These are phyloP conservation scores for Ballota nigra DNA, from an alignment of 257 asterid genomes.

Conservation along the genomic window DNA sequence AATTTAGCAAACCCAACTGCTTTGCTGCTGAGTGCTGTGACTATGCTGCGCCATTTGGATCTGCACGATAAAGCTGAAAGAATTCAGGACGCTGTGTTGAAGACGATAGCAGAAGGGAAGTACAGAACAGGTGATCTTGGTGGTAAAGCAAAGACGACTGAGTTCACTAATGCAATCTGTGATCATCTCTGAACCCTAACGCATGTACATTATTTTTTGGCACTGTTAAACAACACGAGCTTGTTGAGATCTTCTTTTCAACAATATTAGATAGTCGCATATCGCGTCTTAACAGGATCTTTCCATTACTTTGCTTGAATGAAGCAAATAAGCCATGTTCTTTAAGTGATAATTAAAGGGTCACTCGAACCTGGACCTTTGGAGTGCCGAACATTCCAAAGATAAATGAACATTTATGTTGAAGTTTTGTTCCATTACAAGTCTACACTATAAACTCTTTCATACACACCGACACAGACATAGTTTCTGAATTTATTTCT, in stretches of 20 bases:
- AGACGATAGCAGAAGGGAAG: conserved; percentile 87
- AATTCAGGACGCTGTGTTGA: conserved; percentile 77
- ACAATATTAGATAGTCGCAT: neutral
- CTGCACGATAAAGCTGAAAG: conserved; percentile 77
- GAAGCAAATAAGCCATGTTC: conserved; percentile 28
- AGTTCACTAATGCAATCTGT: conserved; percentile 83
- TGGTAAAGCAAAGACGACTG: conserved; percentile 74
- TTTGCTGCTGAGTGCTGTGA: conserved; percentile 77
- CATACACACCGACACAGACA: too few species aligned
- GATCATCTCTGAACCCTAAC: conserved; percentile 51
- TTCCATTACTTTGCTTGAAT: conserved; percentile 22
- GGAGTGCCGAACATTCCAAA: neutral
- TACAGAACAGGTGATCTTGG: conserved; percentile 93
- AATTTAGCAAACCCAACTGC: conserved; percentile 98
- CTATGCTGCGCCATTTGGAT: conserved; percentile 77
- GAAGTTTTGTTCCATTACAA: too few species aligned
- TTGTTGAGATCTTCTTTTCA: conserved; percentile 26
- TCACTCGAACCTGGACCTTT: neutral
- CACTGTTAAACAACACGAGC: conserved; percentile 26
- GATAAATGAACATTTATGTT: neutral
- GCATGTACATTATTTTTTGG: conserved; percentile 34
- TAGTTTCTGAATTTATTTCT: too few species aligned
- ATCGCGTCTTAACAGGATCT: conserved; percentile 12
- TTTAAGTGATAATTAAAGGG: neutral
- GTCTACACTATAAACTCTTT: too few species aligned